Conservation (phyloP, 83 land plant genomes). For the Picea engelmannii region DNA sequence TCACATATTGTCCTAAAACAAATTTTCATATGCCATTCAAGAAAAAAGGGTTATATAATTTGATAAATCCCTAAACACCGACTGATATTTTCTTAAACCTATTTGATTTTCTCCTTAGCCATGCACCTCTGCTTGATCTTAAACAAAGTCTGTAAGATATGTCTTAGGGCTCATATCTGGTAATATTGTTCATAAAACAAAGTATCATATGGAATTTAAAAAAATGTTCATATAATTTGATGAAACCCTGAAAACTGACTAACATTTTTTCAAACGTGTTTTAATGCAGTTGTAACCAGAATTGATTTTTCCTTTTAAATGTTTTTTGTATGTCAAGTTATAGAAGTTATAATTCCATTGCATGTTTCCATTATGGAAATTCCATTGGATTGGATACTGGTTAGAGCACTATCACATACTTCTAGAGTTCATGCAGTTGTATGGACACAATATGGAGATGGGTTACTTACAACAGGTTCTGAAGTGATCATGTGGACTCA, state of each 20-base stretch:
- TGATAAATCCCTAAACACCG: not conserved
- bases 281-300: not conserved
- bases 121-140: too few relatives aligned
- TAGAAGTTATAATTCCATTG: not conserved
- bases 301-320: not conserved
- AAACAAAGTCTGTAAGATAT: too few relatives aligned
- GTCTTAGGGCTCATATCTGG: too few relatives aligned
- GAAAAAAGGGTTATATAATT: not conserved
- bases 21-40: not conserved
- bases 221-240: too few relatives aligned
- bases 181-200: too few relatives aligned
- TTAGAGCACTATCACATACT: not conserved
- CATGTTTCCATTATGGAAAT: constrained; percentile 24
- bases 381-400: not conserved
- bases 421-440: too few relatives aligned
- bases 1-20: not conserved
- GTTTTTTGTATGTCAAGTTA: not conserved
- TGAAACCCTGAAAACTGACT: not conserved
- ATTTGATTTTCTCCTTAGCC: not conserved
- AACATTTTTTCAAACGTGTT: not conserved
- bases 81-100: not conserved
- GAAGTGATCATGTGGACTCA: constrained; percentile 51
- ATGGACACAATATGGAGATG: too few relatives aligned
- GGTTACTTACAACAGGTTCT: too few relatives aligned
- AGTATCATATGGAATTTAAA: too few relatives aligned